Base-by-base conservation (phyloP, 805 yeast species). In the Nakazawaea siamensis region DNA sequence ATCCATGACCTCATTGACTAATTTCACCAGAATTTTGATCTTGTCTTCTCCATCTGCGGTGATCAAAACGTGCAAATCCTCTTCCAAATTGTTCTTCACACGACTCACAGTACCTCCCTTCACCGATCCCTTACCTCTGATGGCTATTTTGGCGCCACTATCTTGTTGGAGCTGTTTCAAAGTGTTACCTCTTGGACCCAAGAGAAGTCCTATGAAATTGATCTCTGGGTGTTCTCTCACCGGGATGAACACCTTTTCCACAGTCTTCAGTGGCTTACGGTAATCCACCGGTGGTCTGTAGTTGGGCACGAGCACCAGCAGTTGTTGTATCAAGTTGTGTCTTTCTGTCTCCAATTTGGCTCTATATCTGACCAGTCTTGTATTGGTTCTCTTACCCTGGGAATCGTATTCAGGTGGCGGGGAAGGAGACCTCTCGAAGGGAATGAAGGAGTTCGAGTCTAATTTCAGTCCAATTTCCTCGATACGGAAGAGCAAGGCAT, bases 141-240 rank as follows among this genome's bases (percentile, higher is more conserved):
- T 83, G 3, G 88, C 94, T 40, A 92, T 80, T 44, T 70, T 74
- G 13, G 97, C 96, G 1, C 95, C 95, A 26, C 94, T 80, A 33
- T 80, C 77, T 19, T 73, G 77, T 52, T 90, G 94, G 56, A 94
- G 60, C 46, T 75, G 73, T 41, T 83, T 73, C 47, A 90, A 59
- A 0, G 96, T 90, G 47, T 82, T 80, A 17, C 97, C 99, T 64
- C 99, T 77, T 21, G 99, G 98, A 0, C 99, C 99, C 33, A 92
- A 57, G 15, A 92, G 59, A 34, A 82, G 65, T 0, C 99, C 99
- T 35, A 92, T 83, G 52, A 90, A 90, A 58, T 92, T 92, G 46
- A 92, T 80, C 33, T 81, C 90, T 0, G 97, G 97, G 58, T 86
- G 80, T 40, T 85, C 90, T 26, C 76, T 70, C 3, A 75, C 83